These are phyloP conservation scores for Dactylella cylindrospora DNA, from an alignment of 2,329 filamentous ascomycete genomes.

Conservation along the genomic window DNA sequence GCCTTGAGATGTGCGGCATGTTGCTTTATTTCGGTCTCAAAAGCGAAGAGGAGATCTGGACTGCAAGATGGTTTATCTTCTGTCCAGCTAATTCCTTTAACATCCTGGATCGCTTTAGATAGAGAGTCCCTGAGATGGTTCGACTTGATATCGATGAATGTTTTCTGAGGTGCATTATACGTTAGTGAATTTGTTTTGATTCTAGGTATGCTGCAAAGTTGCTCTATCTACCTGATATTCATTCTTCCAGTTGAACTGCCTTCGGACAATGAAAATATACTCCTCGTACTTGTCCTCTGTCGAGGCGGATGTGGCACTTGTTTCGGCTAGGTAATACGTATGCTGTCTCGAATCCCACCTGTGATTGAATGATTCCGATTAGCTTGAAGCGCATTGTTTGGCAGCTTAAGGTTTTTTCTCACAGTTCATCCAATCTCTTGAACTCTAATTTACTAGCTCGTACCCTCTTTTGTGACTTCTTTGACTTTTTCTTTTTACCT, in stretches of 20 bases:
- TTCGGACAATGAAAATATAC: constrained; percentile 78
- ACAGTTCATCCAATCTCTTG: constrained; percentile 67
- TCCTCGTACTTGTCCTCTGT: constrained; percentile 72
- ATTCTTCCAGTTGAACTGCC: constrained; percentile 81
- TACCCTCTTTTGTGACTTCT: constrained; percentile 51
- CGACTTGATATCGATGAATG: constrained; percentile 81
- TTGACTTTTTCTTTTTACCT: constrained; percentile 45
- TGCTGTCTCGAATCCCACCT: constrained; percentile 61
- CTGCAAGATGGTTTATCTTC: constrained; percentile 75
- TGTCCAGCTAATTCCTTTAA: constrained; percentile 76
- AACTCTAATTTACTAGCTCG: constrained; percentile 63
- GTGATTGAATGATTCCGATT: constrained; percentile 49
- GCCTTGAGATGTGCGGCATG: constrained; percentile 67
- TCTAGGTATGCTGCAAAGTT: not conserved
- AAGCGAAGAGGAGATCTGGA: constrained; percentile 58
- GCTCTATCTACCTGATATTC: constrained; percentile 61
- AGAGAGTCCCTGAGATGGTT: constrained; percentile 72
- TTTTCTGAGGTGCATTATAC: constrained; percentile 52
- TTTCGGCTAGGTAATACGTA: constrained; percentile 69
- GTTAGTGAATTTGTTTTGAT: constrained; percentile 30
- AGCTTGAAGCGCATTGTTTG: not conserved
- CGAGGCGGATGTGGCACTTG: constrained; percentile 54
- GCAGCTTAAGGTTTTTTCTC: constrained; percentile 51
- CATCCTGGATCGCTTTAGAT: constrained; percentile 70
- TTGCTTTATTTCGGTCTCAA: constrained; percentile 54